A percentile compares a stretch with the other conserved stretches of the same genome.
Evolutionary conservation across 352 stramenopile species (phyloP).

Genomic region (Pelagophyceae sp.): DNA sequence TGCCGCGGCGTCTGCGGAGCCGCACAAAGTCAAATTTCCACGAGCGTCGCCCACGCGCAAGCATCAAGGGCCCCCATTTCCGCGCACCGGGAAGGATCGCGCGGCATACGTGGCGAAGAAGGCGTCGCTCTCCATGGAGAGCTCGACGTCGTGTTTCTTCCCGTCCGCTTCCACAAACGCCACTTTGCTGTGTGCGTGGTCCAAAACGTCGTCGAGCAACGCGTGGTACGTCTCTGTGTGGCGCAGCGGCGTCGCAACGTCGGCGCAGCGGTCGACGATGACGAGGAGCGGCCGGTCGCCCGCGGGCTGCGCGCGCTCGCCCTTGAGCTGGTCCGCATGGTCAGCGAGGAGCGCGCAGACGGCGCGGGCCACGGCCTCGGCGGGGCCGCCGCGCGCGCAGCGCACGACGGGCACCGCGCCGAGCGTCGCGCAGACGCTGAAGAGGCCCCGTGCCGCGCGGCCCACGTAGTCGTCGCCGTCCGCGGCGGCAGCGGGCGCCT

Average conservation of each 20-base stretch:
- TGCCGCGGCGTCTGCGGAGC: no score
- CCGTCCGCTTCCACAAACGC: constrained; percentile 23
- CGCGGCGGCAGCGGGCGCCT: no score
- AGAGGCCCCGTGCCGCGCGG: constrained; percentile 65
- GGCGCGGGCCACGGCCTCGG: constrained; percentile 89
- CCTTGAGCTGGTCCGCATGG: constrained; percentile 39
- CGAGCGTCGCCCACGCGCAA: no score
- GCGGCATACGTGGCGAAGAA: constrained; percentile 65
- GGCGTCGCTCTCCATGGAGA: constrained; percentile 56
- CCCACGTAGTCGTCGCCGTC: no score
- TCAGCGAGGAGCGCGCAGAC: constrained; percentile 57
- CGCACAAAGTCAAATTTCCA: no score
- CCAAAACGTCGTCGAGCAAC: constrained; percentile 89
- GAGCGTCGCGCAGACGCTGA: constrained; percentile 81
- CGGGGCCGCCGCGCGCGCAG: constrained; percentile 78
- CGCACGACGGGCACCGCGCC: constrained; percentile 88
- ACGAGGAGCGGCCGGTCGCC: constrained; percentile 81
- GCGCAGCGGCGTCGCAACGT: constrained; percentile 85
- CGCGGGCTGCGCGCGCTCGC: constrained; percentile 19
- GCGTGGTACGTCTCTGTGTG: constrained; percentile 83
- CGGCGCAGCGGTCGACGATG: constrained; percentile 91
- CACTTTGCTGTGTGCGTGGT: constrained; percentile 74
- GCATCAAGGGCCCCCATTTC: no score
- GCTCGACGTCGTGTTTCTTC: constrained; percentile 51
- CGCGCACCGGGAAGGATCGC: constrained; percentile 64